Evolutionary conservation across 2,329 filamentous ascomycete species (phyloP), one percentile per base, ranked within the genome.

Genomic region (Elsinoe arachidis): DNA sequence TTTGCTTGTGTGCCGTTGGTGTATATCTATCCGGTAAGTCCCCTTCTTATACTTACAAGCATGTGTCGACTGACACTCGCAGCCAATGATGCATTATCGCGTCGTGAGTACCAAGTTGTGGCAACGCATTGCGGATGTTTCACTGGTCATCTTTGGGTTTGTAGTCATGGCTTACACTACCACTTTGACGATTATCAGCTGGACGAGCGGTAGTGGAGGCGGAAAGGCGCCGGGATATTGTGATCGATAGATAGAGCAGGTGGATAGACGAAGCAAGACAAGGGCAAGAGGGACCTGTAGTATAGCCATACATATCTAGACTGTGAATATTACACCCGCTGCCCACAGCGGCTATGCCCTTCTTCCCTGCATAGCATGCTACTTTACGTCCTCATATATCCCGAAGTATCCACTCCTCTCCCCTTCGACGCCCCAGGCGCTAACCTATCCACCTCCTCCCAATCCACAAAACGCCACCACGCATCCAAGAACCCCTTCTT

Each of bases 1-100:
- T 99, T 99, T 77, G 93, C 93, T 60, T 99, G 93, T 70, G 93
- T 99, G 65, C 93, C 93, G 44, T 77, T 99, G 58, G 93, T 97
- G 61, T 97, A 95, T 68, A 95, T 99, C 56, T 99, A 99, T 70
- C 95, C 93, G 63, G 91, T 96, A 80, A 80, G 89, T 83, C 38
- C 38, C 21, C 33, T 11, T 43, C 5, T n/a, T 19, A 15, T 17
- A 43, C 7, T 37, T 21, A 58, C 14, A 23, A 12, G 15, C 15
- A 51, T 17, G 38, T 33, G 21, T 51, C 39, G 56, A 55, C 23
- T 51, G 35, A 23, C 46, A 1, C 33, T 56, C n/a, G 12, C 64
- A 96, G 90, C 92, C 93, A 44, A 78, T 99, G 71, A 83, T 99
- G 55, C 93, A 99, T 69, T 88, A 88, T 74, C 85, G 80, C 68